Percentiles rank a stretch among this genome's conserved stretches.
Conservation (phyloP, 2,329 filamentous ascomycete species). For the Pseudogymnoascus sp. region DNA sequence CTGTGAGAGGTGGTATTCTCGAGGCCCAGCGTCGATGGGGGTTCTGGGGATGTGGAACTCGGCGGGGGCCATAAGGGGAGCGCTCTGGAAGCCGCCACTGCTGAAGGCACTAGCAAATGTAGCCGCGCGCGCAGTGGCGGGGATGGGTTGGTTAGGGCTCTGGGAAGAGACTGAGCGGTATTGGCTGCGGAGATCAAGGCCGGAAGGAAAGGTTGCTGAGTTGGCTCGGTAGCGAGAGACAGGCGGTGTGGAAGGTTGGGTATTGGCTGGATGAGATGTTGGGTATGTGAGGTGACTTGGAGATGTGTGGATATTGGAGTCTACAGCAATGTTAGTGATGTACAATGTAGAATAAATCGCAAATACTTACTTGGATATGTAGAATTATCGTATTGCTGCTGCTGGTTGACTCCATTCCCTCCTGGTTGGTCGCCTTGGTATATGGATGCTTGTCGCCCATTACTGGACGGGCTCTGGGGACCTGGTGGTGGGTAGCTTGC, state of each 20-base stretch:
- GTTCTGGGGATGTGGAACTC: conserved; percentile 46
- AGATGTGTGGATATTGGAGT: conserved; percentile 40
- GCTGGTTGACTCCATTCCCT: conserved; percentile 36
- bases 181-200: conserved; percentile 41
- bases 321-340: conserved; percentile 30
- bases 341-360: conserved; percentile 16
- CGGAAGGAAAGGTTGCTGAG: conserved; percentile 41
- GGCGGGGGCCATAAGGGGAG: conserved; percentile 48
- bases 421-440: conserved; percentile 47
- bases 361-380: conserved; percentile 45
- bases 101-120: conserved; percentile 40
- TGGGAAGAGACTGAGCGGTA: conserved; percentile 35
- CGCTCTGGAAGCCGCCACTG: conserved; percentile 46
- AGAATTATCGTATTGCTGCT: conserved; percentile 44
- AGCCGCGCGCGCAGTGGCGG: conserved; percentile 32
- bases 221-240: conserved; percentile 45
- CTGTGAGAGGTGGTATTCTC: conserved; percentile 48
- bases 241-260: conserved; percentile 36
- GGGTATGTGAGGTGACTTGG: conserved; percentile 47
- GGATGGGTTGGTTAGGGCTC: conserved; percentile 18
- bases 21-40: conserved; percentile 34
- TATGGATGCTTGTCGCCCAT: conserved; percentile 42
- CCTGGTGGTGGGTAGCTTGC: conserved; percentile 40
- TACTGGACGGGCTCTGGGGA: conserved; percentile 42
- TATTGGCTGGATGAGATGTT: conserved; percentile 35